Conservation (phyloP, 2,329 filamentous ascomycete species). For the Microsporum audouinii region DNA sequence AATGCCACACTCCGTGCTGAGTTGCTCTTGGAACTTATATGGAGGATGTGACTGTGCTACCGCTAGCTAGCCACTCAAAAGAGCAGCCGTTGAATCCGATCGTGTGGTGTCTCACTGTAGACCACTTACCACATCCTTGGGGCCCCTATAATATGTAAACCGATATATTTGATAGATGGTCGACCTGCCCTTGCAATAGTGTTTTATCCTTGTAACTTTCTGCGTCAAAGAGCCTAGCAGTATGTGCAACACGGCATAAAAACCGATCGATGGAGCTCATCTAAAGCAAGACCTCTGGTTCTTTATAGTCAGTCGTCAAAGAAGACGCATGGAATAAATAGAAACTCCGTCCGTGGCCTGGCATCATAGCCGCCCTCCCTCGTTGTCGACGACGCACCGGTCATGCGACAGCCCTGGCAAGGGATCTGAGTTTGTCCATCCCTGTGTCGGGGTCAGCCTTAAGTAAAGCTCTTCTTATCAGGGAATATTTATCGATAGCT, state of each 20-base stretch:
- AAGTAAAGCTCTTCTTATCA: background rate
- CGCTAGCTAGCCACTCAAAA: background rate
- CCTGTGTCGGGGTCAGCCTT: background rate
- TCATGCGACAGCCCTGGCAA: background rate
- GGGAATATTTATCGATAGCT: background rate
- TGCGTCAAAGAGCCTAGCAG: background rate
- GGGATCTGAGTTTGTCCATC: background rate
- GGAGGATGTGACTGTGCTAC: slow-evolving; percentile 3
- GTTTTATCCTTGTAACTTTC: background rate
- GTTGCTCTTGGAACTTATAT: background rate
- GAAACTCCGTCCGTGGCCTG: background rate
- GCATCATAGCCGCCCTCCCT: too few species aligned
- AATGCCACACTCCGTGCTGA: background rate
- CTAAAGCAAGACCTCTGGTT: background rate
- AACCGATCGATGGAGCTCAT: background rate
- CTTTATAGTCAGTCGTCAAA: background rate
- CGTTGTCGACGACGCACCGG: too few species aligned
- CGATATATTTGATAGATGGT: background rate
- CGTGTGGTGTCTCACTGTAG: background rate
- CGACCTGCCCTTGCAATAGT: background rate
- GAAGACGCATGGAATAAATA: background rate
- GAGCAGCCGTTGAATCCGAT: background rate
- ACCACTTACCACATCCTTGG: background rate
- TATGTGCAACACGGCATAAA: too few species aligned
- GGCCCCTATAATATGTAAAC: background rate